These are phyloP conservation scores for Cladosporium velox DNA, from an alignment of 2,329 filamentous ascomycete species.

Conservation along the genomic window DNA sequence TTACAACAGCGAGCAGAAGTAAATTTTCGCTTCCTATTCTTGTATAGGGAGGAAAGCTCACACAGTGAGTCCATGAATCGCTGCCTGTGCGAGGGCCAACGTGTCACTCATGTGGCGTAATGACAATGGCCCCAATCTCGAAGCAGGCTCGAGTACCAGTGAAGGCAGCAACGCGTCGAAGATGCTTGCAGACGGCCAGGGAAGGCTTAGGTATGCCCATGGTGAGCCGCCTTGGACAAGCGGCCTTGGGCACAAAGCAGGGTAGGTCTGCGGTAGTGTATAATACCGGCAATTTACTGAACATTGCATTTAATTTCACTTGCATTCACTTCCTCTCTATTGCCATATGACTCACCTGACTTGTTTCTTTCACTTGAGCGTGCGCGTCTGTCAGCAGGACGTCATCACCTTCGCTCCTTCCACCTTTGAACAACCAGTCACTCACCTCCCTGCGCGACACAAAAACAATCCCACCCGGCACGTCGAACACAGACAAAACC, in stretches of 20 bases:
- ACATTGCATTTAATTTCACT: background rate
- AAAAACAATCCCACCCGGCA: constrained; percentile 4
- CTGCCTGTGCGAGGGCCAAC: background rate
- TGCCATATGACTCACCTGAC: background rate
- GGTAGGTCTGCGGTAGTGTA: background rate
- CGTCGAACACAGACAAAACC: background rate
- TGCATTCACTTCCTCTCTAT: background rate
- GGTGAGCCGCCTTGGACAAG: background rate
- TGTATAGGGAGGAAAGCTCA: background rate
- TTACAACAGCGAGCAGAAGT: background rate
- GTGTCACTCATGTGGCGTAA: background rate
- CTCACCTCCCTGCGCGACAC: constrained; percentile 1
- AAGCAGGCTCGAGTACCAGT: background rate
- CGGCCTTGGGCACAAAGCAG: background rate
- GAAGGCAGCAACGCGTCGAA: background rate
- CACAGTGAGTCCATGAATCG: background rate
- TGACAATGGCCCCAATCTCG: background rate
- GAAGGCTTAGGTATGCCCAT: background rate
- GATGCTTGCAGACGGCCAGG: background rate
- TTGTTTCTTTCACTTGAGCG: background rate
- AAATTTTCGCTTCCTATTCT: background rate
- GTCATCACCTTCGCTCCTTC: constrained; percentile 12
- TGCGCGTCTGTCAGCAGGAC: background rate
- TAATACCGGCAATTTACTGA: constrained; percentile 3
- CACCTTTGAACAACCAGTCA: background rate